Percentiles rank a stretch among this genome's conserved stretches.
Conservation (phyloP, 2,329 filamentous ascomycete species). For the Madurella mycetomatis region DNA sequence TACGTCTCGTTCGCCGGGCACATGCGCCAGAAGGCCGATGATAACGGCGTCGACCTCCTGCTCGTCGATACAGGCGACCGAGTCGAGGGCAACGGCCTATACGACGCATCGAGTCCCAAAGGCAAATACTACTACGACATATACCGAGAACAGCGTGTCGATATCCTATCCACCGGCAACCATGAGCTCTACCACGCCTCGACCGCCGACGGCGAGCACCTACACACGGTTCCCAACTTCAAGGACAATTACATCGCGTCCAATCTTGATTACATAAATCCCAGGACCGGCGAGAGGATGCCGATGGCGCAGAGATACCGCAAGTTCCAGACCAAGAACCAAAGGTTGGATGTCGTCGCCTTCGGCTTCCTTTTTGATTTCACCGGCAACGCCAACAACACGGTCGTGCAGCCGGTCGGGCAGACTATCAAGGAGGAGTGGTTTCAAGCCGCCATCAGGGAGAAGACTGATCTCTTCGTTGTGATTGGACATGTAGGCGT, state of each 20-base stretch:
- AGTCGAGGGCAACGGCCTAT: conserved; percentile 89
- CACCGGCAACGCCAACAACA: conserved; percentile 85
- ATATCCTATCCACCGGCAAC: conserved; percentile 83
- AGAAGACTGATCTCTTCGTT: conserved; percentile 82
- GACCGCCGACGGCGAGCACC: conserved; percentile 73
- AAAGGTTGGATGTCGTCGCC: conserved; percentile 75
- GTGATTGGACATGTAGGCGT: conserved; percentile 83
- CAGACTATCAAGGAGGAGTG: conserved; percentile 78
- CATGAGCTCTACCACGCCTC: conserved; percentile 87
- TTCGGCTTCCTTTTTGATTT: conserved; percentile 98
- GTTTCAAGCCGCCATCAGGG: conserved; percentile 82
- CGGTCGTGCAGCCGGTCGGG: conserved; percentile 72
- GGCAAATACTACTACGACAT: conserved; percentile 87
- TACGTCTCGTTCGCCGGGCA: conserved; percentile 90
- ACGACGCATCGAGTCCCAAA: conserved; percentile 83
- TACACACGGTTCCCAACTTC: conserved; percentile 78
- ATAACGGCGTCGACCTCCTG: conserved; percentile 75
- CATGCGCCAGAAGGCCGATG: conserved; percentile 73
- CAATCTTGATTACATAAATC: conserved; percentile 83
- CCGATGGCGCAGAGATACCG: conserved; percentile 79
- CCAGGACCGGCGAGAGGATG: conserved; percentile 62
- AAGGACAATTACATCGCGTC: conserved; percentile 78
- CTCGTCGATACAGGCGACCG: conserved; percentile 93
- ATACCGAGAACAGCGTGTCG: conserved; percentile 74
- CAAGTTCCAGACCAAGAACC: conserved; percentile 89